Evolutionary conservation across 805 yeast genomes (phyloP), one percentile per base, ranked within the genome.

Genomic region (Millerago galiae): DNA sequence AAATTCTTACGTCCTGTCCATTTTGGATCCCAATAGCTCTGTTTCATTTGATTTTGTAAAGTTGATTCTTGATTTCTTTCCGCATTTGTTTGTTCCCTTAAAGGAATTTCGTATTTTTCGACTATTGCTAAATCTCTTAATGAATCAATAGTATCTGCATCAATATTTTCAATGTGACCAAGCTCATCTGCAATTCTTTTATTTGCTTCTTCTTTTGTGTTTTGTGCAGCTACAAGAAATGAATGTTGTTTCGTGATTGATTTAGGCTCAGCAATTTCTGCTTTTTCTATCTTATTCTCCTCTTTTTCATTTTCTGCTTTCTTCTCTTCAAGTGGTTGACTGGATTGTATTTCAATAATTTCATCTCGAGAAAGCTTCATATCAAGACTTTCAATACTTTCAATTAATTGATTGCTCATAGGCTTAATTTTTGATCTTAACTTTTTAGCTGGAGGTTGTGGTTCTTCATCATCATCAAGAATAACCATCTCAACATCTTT

Each of bases 1-100:
- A 63, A 70, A 46, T 70, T 69, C 44, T 61, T 67, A 11, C 72
- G 47, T 1, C 55, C 58, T 16, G 49, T 41, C 64, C 67, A 60
- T 14, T 48, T 50, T 1, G 47, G 43, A 31, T 46, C 44, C 47
- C 47, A 44, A 17, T 38, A 31, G 12, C 27, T 35, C 12, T 27
- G 25, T 5, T 28, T 42, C 26, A 34, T 38, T 31, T 42, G 45
- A 16, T 42, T 34, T 31, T 42, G 42, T 10, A 42, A 17, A 3
- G 45, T 43, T 24, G 45, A 34, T 10, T 31, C 13, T 15, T 31
- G 9, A 18, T 10, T 21, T 18, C 42, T 34, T 34, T 18, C 12
- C 17, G 27, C 8, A n/a, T 8, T 14, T 2, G 9, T 32, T 26
- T 21, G 14, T 35, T 18, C 12, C 18, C 38, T 18, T 11, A 30